These are phyloP conservation scores for Lenzites betulinus DNA, from an alignment of 768 basidiomycete species.

Conservation along the genomic window DNA sequence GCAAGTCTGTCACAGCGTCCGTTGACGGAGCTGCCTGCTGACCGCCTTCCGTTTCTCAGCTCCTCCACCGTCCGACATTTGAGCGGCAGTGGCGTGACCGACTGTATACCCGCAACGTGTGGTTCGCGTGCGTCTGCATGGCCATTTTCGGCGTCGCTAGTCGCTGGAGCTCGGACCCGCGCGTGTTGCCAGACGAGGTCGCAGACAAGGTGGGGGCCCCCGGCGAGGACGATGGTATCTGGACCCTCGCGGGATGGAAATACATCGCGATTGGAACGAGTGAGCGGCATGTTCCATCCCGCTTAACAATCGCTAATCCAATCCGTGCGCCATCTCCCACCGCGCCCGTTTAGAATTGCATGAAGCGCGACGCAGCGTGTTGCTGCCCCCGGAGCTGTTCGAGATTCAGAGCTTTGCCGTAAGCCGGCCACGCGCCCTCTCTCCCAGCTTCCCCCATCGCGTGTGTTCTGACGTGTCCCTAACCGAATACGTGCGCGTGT, in stretches of 20 bases:
- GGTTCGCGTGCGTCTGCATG: constrained; percentile 35
- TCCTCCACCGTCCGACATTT: constrained; percentile 27
- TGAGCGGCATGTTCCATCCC: constrained; percentile 28
- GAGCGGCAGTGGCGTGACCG: constrained; percentile 24
- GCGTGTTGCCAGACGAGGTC: constrained; percentile 26
- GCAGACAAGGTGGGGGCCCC: constrained; percentile 25
- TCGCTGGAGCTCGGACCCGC: constrained; percentile 30
- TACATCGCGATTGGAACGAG: constrained; percentile 62
- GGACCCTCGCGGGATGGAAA: constrained; percentile 59
- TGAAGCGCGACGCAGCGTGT: constrained; percentile 48
- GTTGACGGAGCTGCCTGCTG: not conserved
- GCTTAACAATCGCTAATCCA: not conserved
- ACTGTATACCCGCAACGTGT: constrained; percentile 26
- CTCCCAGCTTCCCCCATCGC: not conserved
- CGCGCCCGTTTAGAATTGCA: constrained; percentile 46
- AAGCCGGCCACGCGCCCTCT: constrained; percentile 29
- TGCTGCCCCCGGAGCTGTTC: constrained; percentile 59
- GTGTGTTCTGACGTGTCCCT: constrained; percentile 4
- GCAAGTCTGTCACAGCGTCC: constrained; percentile 2
- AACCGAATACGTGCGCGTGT: not conserved
- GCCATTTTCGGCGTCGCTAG: constrained; percentile 33
- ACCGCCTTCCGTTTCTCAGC: not conserved
- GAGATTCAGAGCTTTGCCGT: constrained; percentile 62
- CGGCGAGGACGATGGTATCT: constrained; percentile 38
- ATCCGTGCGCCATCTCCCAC: not conserved